These are phyloP conservation scores for Berberis vulgaris DNA, from an alignment of 164 flowering plant genomes.

Conservation along the genomic window DNA sequence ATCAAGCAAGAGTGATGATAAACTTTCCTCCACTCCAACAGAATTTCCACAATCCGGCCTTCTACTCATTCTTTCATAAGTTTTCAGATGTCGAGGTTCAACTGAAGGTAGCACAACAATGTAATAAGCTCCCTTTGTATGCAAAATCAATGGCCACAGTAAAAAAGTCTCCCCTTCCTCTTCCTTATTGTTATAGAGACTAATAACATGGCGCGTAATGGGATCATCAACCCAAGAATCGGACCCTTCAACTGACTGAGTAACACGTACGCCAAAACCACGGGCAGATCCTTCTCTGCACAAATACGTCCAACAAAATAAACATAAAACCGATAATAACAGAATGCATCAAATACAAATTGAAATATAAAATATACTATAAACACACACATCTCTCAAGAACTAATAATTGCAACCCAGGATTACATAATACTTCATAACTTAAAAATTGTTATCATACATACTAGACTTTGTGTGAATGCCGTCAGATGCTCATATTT, in stretches of 20 bases:
- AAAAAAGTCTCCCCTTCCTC: constrained; percentile 35
- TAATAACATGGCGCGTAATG: constrained; percentile 75
- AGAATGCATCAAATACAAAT: background rate
- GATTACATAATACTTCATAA: too few relatives aligned
- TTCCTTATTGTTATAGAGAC: constrained; percentile 54
- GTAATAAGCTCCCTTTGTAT: constrained; percentile 51
- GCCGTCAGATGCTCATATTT: too few relatives aligned
- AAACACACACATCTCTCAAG: too few relatives aligned
- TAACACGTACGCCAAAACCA: constrained; percentile 72
- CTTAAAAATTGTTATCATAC: too few relatives aligned
- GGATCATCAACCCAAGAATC: constrained; percentile 99
- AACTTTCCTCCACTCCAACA: constrained; percentile 50
- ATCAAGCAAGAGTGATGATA: constrained; percentile 80
- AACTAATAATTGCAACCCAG: too few relatives aligned
- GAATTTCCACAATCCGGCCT: constrained; percentile 85
- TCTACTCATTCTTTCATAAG: constrained; percentile 45
- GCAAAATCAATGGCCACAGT: constrained; percentile 84
- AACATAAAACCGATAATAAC: background rate
- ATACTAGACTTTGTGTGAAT: too few relatives aligned
- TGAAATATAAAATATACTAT: too few relatives aligned
- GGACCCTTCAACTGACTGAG: constrained; percentile 69
- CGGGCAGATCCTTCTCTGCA: constrained; percentile 82
- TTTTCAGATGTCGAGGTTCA: constrained; percentile 66
- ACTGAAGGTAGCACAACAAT: constrained; percentile 84
- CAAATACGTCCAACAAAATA: constrained; percentile 1